Percentiles rank a stretch among this genome's conserved stretches.
phyloP scores from a whole-genome alignment of 139 green algal genomes.

The Ostreobium quekettii region DNA sequence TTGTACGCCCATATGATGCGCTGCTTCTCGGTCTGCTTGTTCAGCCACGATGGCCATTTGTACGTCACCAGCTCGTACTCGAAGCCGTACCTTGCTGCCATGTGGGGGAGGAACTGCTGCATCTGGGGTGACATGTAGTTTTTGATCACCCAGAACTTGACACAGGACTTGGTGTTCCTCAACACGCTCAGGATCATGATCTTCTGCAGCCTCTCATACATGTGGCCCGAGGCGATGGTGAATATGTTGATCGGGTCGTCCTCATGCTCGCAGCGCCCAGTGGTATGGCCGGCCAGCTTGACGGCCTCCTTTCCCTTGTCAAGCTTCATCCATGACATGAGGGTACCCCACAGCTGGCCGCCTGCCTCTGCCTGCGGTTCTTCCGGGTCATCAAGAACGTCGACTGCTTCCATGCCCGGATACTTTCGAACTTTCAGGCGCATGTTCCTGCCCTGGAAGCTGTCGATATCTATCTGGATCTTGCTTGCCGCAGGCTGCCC shows the following conservation, averaged over 20 bases:
- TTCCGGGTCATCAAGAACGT: constrained; percentile 52
- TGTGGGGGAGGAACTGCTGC: constrained; percentile 73
- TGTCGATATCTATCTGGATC: constrained; percentile 15
- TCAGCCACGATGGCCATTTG: constrained; percentile 90
- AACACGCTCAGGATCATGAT: constrained; percentile 96
- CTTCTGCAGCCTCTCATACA: constrained; percentile 98
- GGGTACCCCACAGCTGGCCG: constrained; percentile 19
- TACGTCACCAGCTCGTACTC: constrained; percentile 96
- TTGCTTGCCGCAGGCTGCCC: background rate
- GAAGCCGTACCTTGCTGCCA: constrained; percentile 83
- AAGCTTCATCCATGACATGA: background rate
- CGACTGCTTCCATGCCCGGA: constrained; percentile 53
- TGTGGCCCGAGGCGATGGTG: constrained; percentile 90
- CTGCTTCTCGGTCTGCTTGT: constrained; percentile 85
- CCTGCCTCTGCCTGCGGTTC: constrained; percentile 8
- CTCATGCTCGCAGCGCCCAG: constrained; percentile 3
- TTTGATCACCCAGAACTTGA: constrained; percentile 99
- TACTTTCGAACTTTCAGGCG: constrained; percentile 68
- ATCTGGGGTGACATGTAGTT: constrained; percentile 96
- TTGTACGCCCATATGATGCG: constrained; percentile 91
- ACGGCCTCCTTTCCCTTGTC: background rate
- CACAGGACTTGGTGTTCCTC: constrained; percentile 68
- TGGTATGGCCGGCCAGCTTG: background rate
- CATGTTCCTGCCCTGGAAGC: constrained; percentile 56
- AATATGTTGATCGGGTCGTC: constrained; percentile 85